Evolutionary conservation across 257 asterid species (phyloP).

Genomic region (Nicotiana paniculata): DNA sequence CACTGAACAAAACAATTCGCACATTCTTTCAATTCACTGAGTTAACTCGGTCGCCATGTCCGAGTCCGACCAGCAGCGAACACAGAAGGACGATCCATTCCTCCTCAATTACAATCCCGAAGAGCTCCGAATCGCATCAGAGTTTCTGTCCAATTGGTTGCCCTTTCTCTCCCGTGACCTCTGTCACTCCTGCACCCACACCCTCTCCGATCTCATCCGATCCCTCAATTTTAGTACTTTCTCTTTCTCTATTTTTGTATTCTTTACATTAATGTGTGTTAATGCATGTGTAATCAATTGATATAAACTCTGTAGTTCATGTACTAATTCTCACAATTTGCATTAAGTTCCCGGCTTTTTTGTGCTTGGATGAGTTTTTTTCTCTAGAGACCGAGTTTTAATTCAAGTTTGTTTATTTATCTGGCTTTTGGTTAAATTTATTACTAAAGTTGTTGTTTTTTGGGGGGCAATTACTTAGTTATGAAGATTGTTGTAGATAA

Average conservation of each 20-base stretch:
- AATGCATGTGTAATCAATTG: neutral
- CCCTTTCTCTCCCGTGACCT: conserved; percentile 83
- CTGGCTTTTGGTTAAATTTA: neutral
- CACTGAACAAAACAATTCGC: too few species aligned
- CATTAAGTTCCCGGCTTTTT: neutral
- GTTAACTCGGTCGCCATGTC: conserved; percentile 18
- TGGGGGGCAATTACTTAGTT: neutral
- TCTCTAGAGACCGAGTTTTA: neutral
- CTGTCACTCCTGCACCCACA: conserved; percentile 46
- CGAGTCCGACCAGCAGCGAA: conserved; percentile 12
- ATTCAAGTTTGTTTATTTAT: neutral
- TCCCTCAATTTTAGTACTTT: conserved; percentile 43
- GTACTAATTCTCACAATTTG: neutral
- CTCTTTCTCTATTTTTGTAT: neutral
- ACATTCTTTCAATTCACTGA: neutral
- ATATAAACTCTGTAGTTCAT: neutral
- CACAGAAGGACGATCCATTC: conserved; percentile 35
- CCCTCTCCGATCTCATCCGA: conserved; percentile 45
- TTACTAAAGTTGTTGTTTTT: neutral
- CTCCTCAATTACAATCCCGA: conserved; percentile 40
- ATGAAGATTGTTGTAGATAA: neutral
- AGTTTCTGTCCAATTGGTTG: conserved; percentile 82
- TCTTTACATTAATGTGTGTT: neutral
- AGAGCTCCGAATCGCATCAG: conserved; percentile 71
- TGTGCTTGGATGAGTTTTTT: neutral